A percentile compares a stretch with the other conserved stretches of the same genome.
These are phyloP conservation scores for Solanum habrochaites DNA, from an alignment of 257 asterid genomes.

Conservation along the genomic window DNA sequence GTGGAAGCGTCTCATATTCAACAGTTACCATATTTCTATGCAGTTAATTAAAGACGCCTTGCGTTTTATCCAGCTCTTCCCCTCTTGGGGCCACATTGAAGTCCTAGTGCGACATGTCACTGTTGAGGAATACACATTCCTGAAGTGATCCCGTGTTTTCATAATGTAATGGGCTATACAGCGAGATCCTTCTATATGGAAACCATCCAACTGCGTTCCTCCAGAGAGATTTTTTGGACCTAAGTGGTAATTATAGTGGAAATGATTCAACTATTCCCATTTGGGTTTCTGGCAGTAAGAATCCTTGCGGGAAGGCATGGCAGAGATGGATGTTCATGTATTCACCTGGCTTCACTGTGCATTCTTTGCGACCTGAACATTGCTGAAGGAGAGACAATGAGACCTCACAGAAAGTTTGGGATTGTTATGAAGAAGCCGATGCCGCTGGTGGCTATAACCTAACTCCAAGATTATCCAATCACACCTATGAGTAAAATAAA, in stretches of 20 bases:
- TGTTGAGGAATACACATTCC: conserved; percentile 46
- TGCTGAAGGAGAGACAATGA: conserved; percentile 21
- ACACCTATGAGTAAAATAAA: too few relatives aligned
- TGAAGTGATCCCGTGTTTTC: conserved; percentile 41
- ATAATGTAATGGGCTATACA: conserved; percentile 69
- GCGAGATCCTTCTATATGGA: conserved; percentile 33
- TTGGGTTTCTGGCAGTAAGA: conserved; percentile 66
- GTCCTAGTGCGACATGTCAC: conserved; percentile 39
- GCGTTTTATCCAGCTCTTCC: conserved; percentile 58
- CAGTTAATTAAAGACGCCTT: conserved; percentile 45
- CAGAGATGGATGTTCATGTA: conserved; percentile 55
- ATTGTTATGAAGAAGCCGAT: conserved; percentile 41
- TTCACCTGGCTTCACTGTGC: conserved; percentile 43
- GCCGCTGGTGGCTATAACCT: conserved; percentile 50
- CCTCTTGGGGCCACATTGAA: conserved; percentile 54
- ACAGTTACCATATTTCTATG: conserved; percentile 38
- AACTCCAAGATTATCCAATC: conserved; percentile 7
- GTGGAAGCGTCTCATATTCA: conserved; percentile 48
- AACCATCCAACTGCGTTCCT: conserved; percentile 28
- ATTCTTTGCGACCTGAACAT: conserved; percentile 47
- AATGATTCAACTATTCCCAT: conserved; percentile 52
- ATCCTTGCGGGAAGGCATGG: conserved; percentile 59
- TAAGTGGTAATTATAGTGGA: conserved; percentile 38
- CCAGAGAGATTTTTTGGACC: conserved; percentile 47
- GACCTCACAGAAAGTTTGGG: conserved; percentile 54